Conservation (phyloP, 371 early-diverging fungal species). For the Apophysomyces elegans region DNA sequence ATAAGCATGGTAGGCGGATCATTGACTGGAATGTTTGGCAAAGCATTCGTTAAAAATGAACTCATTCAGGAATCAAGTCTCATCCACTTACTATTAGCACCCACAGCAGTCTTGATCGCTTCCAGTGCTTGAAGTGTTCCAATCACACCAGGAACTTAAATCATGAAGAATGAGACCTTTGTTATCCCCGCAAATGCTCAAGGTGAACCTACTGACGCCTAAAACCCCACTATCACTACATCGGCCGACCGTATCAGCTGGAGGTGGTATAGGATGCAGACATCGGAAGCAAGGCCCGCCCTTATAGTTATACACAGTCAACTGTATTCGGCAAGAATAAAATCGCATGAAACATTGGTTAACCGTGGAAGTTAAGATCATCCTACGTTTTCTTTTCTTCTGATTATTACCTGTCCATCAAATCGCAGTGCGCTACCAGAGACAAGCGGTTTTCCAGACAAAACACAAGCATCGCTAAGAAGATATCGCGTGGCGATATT, state of each 20-base stretch:
- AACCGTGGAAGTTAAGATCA: background rate
- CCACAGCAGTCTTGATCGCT: constrained; percentile 84
- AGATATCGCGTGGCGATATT: constrained; percentile 97
- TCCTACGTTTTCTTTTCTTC: background rate
- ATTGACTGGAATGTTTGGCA: constrained; percentile 13
- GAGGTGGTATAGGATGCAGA: constrained; percentile 92
- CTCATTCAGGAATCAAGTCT: background rate
- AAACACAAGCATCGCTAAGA: constrained; percentile 92
- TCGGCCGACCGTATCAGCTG: constrained; percentile 84
- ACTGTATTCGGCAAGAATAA: constrained; percentile 33
- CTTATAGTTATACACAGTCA: constrained; percentile 86
- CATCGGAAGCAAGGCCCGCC: constrained; percentile 98
- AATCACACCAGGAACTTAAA: constrained; percentile 89
- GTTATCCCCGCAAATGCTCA: background rate
- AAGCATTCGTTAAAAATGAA: background rate
- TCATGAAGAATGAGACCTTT: constrained; percentile 5
- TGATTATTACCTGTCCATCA: constrained; percentile 84
- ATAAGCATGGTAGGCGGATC: constrained; percentile 75
- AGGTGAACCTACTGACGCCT: constrained; percentile 71
- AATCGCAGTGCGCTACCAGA: constrained; percentile 94
- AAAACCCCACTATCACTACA: constrained; percentile 99
- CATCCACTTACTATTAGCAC: constrained; percentile 31
- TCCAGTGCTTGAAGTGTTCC: constrained; percentile 96
- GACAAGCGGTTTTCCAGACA: constrained; percentile 85
- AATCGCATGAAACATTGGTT: background rate